phyloP scores from a whole-genome alignment of 345 rosid species.

The Hevea brasiliensis region DNA sequence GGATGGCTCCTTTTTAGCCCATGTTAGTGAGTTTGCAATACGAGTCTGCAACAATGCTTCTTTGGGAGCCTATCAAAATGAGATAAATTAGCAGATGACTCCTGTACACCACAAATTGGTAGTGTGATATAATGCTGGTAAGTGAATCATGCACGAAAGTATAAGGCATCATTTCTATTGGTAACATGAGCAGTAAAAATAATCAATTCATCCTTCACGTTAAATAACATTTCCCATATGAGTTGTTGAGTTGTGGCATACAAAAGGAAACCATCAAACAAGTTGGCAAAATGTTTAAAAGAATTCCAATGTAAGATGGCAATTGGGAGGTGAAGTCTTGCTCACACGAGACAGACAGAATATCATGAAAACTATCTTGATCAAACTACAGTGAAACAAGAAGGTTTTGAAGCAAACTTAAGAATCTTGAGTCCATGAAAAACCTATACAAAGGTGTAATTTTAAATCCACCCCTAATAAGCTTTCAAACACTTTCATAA shows the following conservation, averaged over 20 bases:
- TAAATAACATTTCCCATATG: not conserved
- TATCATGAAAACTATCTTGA: not conserved
- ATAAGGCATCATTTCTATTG: not conserved
- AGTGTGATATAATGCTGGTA: not conserved
- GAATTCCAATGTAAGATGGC: not conserved
- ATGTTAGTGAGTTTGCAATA: conserved; percentile 50
- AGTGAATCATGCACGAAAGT: not conserved
- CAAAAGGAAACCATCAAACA: not conserved
- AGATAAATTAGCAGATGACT: conserved; percentile 23
- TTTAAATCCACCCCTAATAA: no score
- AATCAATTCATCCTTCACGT: not conserved
- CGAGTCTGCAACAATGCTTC: conserved; percentile 61
- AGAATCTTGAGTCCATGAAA: not conserved
- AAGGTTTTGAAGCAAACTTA: not conserved
- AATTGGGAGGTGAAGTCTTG: not conserved
- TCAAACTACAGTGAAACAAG: not conserved
- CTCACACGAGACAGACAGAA: not conserved
- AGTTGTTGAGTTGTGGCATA: not conserved
- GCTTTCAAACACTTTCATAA: not conserved
- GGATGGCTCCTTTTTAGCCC: conserved; percentile 60
- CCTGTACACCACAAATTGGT: conserved; percentile 6
- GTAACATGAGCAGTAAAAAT: not conserved
- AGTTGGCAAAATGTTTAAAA: not conserved
- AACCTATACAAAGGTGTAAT: no score
- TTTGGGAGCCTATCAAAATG: conserved; percentile 50